A percentile compares a stretch with the other conserved stretches of the same genome.
Conservation (phyloP, 345 rosid species). For the Citrus mangshanensis region DNA sequence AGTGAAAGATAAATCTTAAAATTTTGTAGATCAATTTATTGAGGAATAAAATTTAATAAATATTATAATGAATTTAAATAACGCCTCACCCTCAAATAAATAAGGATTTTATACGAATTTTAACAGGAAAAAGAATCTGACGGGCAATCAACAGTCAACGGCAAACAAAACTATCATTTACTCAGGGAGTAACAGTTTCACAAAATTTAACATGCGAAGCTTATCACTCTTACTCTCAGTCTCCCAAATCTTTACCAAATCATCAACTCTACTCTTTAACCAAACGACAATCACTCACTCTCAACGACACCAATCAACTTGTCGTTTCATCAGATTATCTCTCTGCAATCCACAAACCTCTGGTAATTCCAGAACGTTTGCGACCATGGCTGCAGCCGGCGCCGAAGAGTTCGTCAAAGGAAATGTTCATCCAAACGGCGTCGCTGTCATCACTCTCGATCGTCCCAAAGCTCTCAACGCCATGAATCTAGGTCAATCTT, state of each 20-base stretch:
- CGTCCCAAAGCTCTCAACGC: constrained; percentile 97
- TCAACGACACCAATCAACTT: not conserved
- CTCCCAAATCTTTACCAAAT: constrained; percentile 17
- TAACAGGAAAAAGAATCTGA: no score
- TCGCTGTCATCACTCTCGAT: constrained; percentile 89
- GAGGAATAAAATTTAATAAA: no score
- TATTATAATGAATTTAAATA: no score
- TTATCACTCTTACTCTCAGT: not conserved
- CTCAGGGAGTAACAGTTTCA: no score
- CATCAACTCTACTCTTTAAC: constrained; percentile 18
- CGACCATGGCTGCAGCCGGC: constrained; percentile 43
- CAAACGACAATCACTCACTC: not conserved
- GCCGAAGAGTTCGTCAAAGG: constrained; percentile 69
- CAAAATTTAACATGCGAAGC: no score
- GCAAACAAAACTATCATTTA: no score
- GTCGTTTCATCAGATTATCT: not conserved
- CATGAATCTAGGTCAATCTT: constrained; percentile 71
- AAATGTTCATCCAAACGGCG: constrained; percentile 68
- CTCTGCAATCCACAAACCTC: not conserved
- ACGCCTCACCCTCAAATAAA: no score
- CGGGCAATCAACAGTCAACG: no score
- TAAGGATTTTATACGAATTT: no score
- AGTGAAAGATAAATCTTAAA: no score
- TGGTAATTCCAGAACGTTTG: constrained; percentile 23
- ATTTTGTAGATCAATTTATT: no score